Percentiles rank a stretch among this genome's conserved stretches.
Evolutionary conservation across 2,329 filamentous ascomycete genomes (phyloP).

Genomic region (Mollisiaceae sp.): DNA sequence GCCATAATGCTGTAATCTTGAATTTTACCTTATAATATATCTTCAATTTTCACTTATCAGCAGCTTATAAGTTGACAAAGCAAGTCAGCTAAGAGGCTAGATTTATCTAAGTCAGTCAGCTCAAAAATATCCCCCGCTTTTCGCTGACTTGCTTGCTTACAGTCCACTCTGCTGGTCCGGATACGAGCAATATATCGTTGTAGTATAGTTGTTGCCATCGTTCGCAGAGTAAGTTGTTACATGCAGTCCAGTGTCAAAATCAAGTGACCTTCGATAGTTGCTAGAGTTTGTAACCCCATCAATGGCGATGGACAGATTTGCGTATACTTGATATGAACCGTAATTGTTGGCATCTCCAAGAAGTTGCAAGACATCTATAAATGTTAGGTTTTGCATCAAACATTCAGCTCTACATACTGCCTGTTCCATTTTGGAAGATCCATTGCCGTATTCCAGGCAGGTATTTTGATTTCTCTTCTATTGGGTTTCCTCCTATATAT

Average conservation of each 20-base stretch:
- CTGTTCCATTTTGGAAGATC: slow-evolving; percentile 56
- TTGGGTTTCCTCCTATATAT: slow-evolving; percentile 55
- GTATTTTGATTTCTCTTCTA: slow-evolving; percentile 41
- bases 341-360: slow-evolving; percentile 49
- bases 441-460: slow-evolving; percentile 50
- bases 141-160: no score
- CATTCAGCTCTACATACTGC: slow-evolving; percentile 42
- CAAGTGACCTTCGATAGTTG: slow-evolving; percentile 49
- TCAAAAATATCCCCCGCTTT: no score
- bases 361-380: slow-evolving; percentile 45
- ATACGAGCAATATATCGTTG: slow-evolving; percentile 51
- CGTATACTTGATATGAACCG: slow-evolving; percentile 53
- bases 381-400: not conserved
- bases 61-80: no score
- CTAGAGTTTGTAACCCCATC: slow-evolving; percentile 39
- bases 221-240: slow-evolving; percentile 45
- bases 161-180: no score
- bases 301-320: slow-evolving; percentile 51
- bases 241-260: slow-evolving; percentile 51
- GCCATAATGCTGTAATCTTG: no score
- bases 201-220: slow-evolving; percentile 41
- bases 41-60: no score
- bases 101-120: no score
- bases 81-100: no score
- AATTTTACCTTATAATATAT: no score